A percentile compares a stretch with the other conserved stretches of the same genome.
phyloP scores from a whole-genome alignment of 441 rosid species.

The Monsonia emarginata region DNA sequence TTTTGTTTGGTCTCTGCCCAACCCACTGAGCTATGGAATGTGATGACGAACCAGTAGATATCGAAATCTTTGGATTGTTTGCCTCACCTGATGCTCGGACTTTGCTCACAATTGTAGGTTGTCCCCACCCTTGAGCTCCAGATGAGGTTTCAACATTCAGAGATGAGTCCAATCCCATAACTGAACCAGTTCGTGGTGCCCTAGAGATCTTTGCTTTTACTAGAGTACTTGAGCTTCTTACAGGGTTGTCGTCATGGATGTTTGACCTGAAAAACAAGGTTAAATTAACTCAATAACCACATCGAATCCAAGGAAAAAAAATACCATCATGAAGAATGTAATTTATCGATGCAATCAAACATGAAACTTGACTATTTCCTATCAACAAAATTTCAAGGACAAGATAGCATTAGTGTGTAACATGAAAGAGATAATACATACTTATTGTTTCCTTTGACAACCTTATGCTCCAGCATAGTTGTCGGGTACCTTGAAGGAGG shows the following conservation, averaged over 20 bases:
- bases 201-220: constrained; percentile 61
- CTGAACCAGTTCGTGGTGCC: constrained; percentile 57
- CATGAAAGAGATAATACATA: constrained; percentile 24
- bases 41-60: constrained; percentile 54
- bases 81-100: constrained; percentile 26
- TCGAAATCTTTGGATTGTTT: constrained; percentile 37
- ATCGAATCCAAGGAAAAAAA: neutral
- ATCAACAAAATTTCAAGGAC: neutral
- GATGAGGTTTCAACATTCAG: constrained; percentile 43
- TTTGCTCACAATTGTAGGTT: constrained; percentile 36
- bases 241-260: constrained; percentile 42
- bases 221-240: constrained; percentile 38
- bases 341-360: neutral
- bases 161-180: constrained; percentile 56
- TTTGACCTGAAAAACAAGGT: constrained; percentile 34
- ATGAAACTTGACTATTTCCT: neutral
- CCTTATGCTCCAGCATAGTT: constrained; percentile 42
- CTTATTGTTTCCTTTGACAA: constrained; percentile 49
- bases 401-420: neutral
- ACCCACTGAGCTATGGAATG: constrained; percentile 84
- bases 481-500: constrained; percentile 46
- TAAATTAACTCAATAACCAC: constrained; percentile 1
- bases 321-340: neutral
- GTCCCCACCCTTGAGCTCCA: constrained; percentile 50
- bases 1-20: constrained; percentile 83